phyloP scores from a whole-genome alignment of 352 stramenopile genomes.

The Thalassiosira sp. region DNA sequence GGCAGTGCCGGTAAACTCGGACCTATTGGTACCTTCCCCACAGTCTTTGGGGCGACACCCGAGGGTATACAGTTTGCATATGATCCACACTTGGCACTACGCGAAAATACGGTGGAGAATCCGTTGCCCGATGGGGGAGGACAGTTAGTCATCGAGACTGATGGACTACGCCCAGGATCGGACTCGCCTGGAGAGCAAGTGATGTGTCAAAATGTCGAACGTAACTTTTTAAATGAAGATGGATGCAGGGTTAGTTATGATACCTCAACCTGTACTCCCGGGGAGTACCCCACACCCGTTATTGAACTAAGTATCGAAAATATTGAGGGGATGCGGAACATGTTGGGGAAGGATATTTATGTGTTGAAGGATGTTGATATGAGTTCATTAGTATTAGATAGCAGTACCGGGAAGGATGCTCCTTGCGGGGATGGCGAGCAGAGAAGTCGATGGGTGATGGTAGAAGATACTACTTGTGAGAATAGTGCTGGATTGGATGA shows the following conservation, averaged over 20 bases:
- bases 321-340: slow-evolving; percentile 15
- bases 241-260: slow-evolving; percentile 34
- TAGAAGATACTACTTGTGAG: slow-evolving; percentile 8
- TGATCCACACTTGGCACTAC: slow-evolving; percentile 14
- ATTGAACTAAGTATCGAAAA: slow-evolving; percentile 31
- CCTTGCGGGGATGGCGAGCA: slow-evolving; percentile 6
- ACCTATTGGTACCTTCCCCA: slow-evolving; percentile 32
- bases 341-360: slow-evolving; percentile 23
- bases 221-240: slow-evolving; percentile 45
- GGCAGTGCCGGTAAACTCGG: slow-evolving; percentile 10
- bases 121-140: slow-evolving; percentile 48
- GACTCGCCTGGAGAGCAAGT: neutral
- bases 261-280: slow-evolving; percentile 14
- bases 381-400: neutral
- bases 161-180: slow-evolving; percentile 3
- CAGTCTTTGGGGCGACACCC: slow-evolving; percentile 3
- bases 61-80: slow-evolving; percentile 21
- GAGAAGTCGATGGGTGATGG: slow-evolving; percentile 35
- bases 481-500: slow-evolving; percentile 11
- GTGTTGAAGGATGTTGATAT: slow-evolving; percentile 25
- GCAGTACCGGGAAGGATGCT: slow-evolving; percentile 5
- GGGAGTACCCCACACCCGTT: slow-evolving; percentile 7
- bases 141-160: slow-evolving; percentile 12
- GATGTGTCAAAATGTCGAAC: slow-evolving; percentile 2
- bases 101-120: slow-evolving; percentile 55